These are phyloP conservation scores for Emergomyces pasteurianus DNA, from an alignment of 2,329 filamentous ascomycete genomes.

Conservation along the genomic window DNA sequence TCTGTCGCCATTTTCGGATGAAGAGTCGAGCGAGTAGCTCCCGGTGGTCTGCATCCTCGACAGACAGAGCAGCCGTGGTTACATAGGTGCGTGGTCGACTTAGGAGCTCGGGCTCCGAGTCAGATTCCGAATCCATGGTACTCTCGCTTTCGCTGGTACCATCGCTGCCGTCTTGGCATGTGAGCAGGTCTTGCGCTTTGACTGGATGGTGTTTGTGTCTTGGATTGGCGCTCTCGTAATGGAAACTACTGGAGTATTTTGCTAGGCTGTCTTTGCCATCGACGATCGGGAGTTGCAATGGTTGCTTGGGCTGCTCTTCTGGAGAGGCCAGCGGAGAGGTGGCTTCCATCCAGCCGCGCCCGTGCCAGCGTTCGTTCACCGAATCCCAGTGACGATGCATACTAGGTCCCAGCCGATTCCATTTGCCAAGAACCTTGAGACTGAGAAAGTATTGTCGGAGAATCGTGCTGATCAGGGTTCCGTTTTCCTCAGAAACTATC, in stretches of 20 bases:
- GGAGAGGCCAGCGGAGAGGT: not conserved
- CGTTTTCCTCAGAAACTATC: conserved; percentile 74
- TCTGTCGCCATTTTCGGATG: conserved; percentile 59
- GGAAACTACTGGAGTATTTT: conserved; percentile 14
- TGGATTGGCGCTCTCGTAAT: conserved; percentile 9
- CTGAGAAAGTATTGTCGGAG: conserved; percentile 86
- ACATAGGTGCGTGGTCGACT: conserved; percentile 27
- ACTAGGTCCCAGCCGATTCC: conserved; percentile 57
- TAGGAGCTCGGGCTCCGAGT: conserved; percentile 29
- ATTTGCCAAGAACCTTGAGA: conserved; percentile 66
- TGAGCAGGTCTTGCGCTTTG: not conserved
- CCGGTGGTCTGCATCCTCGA: conserved; percentile 43
- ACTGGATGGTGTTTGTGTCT: not conserved
- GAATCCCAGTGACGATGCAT: conserved; percentile 53
- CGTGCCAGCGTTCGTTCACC: conserved; percentile 51
- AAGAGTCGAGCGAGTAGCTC: conserved; percentile 56
- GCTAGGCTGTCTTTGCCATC: not conserved
- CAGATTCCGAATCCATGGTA: conserved; percentile 32
- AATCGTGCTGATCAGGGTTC: conserved; percentile 74
- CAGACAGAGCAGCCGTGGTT: conserved; percentile 25
- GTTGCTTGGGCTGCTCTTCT: not conserved
- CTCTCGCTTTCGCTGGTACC: conserved; percentile 13
- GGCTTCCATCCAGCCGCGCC: conserved; percentile 36
- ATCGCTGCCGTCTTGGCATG: conserved; percentile 7
- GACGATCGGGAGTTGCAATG: not conserved